Conservation (phyloP, 805 yeast genomes). For the Dipodascus geniculatus region DNA sequence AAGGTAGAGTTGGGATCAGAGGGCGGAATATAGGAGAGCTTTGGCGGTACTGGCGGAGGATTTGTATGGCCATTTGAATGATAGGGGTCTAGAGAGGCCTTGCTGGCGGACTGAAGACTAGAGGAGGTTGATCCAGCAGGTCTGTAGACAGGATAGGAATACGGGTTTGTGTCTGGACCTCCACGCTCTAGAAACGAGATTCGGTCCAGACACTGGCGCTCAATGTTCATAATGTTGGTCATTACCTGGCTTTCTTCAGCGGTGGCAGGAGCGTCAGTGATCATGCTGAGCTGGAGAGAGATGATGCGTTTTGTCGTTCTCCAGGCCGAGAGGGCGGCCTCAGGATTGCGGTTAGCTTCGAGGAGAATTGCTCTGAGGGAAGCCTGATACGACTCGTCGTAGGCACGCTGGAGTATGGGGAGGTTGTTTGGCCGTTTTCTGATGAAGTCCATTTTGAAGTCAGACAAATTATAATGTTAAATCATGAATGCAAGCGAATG, state of each 20-base stretch:
- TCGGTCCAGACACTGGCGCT: slow-evolving; percentile 29
- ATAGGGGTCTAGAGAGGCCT: background rate
- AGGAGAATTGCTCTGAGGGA: slow-evolving; percentile 30
- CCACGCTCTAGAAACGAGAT: slow-evolving; percentile 18
- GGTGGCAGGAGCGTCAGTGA: slow-evolving; percentile 22
- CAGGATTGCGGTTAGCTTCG: slow-evolving; percentile 27
- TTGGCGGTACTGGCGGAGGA: background rate
- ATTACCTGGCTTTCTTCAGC: slow-evolving; percentile 25
- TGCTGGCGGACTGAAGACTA: background rate
- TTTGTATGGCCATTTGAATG: background rate
- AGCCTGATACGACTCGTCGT: slow-evolving; percentile 31
- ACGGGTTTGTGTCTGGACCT: slow-evolving; percentile 1
- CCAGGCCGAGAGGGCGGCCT: slow-evolving; percentile 27
- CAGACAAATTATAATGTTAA: too few relatives aligned
- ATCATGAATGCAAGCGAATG: background rate
- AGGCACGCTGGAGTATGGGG: slow-evolving; percentile 24
- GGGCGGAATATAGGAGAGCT: background rate
- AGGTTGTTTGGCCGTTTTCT: background rate
- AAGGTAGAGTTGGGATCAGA: background rate
- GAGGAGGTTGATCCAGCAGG: background rate
- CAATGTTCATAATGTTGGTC: slow-evolving; percentile 28
- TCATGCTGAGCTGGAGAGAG: slow-evolving; percentile 21
- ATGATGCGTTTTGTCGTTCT: slow-evolving; percentile 24
- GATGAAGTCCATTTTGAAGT: background rate
- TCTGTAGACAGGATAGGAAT: background rate